These are phyloP conservation scores for Phytophthora sp. DNA, from an alignment of 352 stramenopile genomes.

Conservation along the genomic window DNA sequence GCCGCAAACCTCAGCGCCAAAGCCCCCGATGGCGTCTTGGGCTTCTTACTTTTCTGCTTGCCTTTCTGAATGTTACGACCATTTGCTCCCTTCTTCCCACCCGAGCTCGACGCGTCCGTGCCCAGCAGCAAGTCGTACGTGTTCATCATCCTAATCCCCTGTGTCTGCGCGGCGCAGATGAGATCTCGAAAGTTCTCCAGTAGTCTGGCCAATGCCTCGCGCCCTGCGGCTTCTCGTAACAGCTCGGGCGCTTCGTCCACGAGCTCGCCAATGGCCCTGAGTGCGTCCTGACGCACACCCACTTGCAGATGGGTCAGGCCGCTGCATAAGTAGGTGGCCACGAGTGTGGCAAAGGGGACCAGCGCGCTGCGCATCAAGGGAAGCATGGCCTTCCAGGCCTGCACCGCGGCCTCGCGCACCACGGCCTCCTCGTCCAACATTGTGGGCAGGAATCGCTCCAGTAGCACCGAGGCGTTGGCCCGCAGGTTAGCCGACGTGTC, in stretches of 20 bases:
- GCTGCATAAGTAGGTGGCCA: slow-evolving; percentile 82
- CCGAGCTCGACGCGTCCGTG: slow-evolving; percentile 20
- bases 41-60: slow-evolving; percentile 53
- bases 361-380: slow-evolving; percentile 56
- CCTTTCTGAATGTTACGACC: slow-evolving; percentile 16
- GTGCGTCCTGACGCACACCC: slow-evolving; percentile 73
- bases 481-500: slow-evolving; percentile 60
- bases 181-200: slow-evolving; percentile 85
- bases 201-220: slow-evolving; percentile 63
- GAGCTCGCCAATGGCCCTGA: slow-evolving; percentile 70
- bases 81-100: slow-evolving; percentile 12
- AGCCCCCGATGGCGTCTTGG: slow-evolving; percentile 46
- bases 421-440: slow-evolving; percentile 84
- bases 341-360: slow-evolving; percentile 73
- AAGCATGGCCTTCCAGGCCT: slow-evolving; percentile 73
- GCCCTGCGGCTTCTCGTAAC: slow-evolving; percentile 54
- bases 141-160: slow-evolving; percentile 83
- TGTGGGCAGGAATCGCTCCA: slow-evolving; percentile 79
- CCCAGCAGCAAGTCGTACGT: slow-evolving; percentile 67
- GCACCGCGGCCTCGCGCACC: slow-evolving; percentile 73
- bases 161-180: slow-evolving; percentile 62
- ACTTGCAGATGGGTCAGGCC: slow-evolving; percentile 82
- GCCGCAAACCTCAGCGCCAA: slow-evolving; percentile 65
- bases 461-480: slow-evolving; percentile 70
- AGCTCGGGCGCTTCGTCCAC: slow-evolving; percentile 68